Evolutionary conservation across 2,329 filamentous ascomycete species (phyloP).

Genomic region (Arthrobotrys pseudoclavata): DNA sequence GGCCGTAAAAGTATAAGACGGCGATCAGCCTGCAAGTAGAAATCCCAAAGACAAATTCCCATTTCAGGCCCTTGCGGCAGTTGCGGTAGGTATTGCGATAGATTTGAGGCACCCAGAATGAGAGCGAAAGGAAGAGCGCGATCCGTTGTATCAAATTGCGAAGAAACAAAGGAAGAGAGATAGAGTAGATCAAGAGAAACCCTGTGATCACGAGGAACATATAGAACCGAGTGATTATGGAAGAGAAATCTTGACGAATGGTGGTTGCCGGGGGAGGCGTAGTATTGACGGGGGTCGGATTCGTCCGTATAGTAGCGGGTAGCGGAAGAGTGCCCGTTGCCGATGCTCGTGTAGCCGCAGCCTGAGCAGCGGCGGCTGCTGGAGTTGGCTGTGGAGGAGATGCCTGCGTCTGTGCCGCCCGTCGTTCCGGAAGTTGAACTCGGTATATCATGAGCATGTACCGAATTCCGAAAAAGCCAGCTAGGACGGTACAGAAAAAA

Average conservation of each 20-base stretch:
- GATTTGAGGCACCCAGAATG: conserved; percentile 93
- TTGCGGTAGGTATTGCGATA: conserved; percentile 75
- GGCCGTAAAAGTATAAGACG: conserved; percentile 86
- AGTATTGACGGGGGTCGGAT: conserved; percentile 48
- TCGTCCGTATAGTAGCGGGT: conserved; percentile 61
- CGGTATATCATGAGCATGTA: conserved; percentile 63
- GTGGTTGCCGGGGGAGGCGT: conserved; percentile 41
- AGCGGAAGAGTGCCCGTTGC: conserved; percentile 62
- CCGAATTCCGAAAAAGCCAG: conserved; percentile 63
- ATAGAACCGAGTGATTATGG: conserved; percentile 73
- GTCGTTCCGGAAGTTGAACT: conserved; percentile 62
- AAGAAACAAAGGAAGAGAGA: conserved; percentile 71
- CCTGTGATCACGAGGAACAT: conserved; percentile 72
- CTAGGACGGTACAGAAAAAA: conserved; percentile 63
- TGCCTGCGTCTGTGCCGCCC: conserved; percentile 46
- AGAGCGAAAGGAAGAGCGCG: conserved; percentile 82
- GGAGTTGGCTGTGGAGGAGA: conserved; percentile 51
- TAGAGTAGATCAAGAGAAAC: conserved; percentile 73
- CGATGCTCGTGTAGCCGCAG: conserved; percentile 47
- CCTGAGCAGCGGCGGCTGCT: conserved; percentile 45
- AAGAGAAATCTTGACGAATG: conserved; percentile 67
- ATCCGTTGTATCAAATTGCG: conserved; percentile 74
- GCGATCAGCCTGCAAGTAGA: conserved; percentile 82
- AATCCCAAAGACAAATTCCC: conserved; percentile 90
- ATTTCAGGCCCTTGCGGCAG: conserved; percentile 76